phyloP scores from a whole-genome alignment of 2,329 filamentous ascomycete species.

The Fusarium annulatum region DNA sequence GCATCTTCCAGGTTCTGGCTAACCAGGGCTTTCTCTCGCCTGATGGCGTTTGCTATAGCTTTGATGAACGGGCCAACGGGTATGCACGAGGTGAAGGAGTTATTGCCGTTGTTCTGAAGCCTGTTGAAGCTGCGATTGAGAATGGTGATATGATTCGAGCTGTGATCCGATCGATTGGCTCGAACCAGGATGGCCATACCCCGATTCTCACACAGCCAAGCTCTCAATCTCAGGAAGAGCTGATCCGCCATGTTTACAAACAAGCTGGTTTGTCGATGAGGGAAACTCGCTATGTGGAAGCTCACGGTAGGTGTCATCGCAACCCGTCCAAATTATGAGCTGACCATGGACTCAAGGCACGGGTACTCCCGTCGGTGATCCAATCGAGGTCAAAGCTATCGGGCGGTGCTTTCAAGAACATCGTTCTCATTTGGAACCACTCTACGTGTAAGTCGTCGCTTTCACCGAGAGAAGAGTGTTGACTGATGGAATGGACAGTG shows the following conservation, averaged over 20 bases:
- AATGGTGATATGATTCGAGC: slow-evolving; percentile 53
- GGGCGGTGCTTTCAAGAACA: not conserved
- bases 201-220: slow-evolving; percentile 51
- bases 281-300: slow-evolving; percentile 48
- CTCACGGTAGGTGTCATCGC: slow-evolving; percentile 28
- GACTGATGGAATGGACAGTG: not conserved
- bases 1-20: slow-evolving; percentile 20
- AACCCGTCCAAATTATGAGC: rapidly evolving
- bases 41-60: slow-evolving; percentile 47
- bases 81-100: slow-evolving; percentile 47
- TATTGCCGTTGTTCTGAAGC: slow-evolving; percentile 61
- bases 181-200: slow-evolving; percentile 56
- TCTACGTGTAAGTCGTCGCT: not conserved
- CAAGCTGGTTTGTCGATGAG: slow-evolving; percentile 42
- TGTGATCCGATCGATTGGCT: slow-evolving; percentile 46
- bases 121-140: slow-evolving; percentile 57
- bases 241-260: slow-evolving; percentile 47
- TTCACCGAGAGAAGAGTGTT: rapidly evolving
- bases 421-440: not conserved
- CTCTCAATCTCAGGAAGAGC: slow-evolving; percentile 16
- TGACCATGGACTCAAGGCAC: not conserved
- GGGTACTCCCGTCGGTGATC: slow-evolving; percentile 9
- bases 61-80: slow-evolving; percentile 48
- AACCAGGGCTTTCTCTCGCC: slow-evolving; percentile 59
- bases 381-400: slow-evolving; percentile 8